Evolutionary conservation across 2,329 filamentous ascomycete species (phyloP).

Genomic region (Hawksworthiomyces lignivorus): DNA sequence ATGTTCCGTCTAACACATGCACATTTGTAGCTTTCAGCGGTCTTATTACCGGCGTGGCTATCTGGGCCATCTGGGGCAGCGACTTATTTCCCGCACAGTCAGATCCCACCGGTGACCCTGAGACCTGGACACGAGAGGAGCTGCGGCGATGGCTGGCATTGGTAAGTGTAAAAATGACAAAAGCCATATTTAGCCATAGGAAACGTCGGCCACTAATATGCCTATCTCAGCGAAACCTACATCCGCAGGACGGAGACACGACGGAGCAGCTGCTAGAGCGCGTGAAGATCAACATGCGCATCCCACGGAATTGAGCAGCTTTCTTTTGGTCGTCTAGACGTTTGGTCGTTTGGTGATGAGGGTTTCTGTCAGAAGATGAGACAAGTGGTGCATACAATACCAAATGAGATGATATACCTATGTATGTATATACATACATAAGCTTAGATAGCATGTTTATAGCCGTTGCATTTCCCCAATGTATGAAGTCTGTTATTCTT

Average conservation of each 20-base stretch:
- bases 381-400: too few relatives aligned
- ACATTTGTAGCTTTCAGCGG: slow-evolving; percentile 61
- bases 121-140: slow-evolving; percentile 70
- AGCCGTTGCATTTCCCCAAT: too few relatives aligned
- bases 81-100: slow-evolving; percentile 70
- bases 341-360: too few relatives aligned
- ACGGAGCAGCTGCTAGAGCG: slow-evolving; percentile 40
- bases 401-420: too few relatives aligned
- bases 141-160: slow-evolving; percentile 71
- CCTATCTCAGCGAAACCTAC: slow-evolving; percentile 35
- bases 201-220: not conserved
- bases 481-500: too few relatives aligned
- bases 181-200: not conserved
- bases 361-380: too few relatives aligned
- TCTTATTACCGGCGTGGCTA: slow-evolving; percentile 71
- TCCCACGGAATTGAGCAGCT: slow-evolving; percentile 25
- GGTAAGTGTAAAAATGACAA: slow-evolving; percentile 44
- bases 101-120: slow-evolving; percentile 70
- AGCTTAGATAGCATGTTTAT: too few relatives aligned
- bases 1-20: not conserved
- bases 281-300: slow-evolving; percentile 39
- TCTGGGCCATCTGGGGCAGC: slow-evolving; percentile 77
- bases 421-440: too few relatives aligned
- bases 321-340: too few relatives aligned
- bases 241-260: slow-evolving; percentile 35